Evolutionary conservation across 306 rosid genomes (phyloP).

Genomic region (Cucumis hystrix): DNA sequence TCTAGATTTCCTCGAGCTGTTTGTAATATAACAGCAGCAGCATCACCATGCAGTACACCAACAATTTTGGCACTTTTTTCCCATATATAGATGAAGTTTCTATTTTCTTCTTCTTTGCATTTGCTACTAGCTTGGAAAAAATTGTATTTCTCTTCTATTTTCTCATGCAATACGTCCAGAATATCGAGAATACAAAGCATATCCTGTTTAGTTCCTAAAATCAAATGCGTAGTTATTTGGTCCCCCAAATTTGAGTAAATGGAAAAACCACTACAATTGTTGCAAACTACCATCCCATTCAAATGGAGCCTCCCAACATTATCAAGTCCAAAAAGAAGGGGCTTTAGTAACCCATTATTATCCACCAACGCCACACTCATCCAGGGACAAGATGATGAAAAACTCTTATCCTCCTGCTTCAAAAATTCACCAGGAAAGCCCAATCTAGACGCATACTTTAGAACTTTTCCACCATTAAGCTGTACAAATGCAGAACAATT

Average conservation of each 20-base stretch:
- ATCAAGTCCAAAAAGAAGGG: slow-evolving; percentile 63
- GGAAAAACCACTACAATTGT: slow-evolving; percentile 76
- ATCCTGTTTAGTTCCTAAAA: slow-evolving; percentile 75
- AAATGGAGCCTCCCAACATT: slow-evolving; percentile 68
- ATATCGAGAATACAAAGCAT: slow-evolving; percentile 66
- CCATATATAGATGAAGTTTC: slow-evolving; percentile 62
- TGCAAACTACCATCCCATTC: slow-evolving; percentile 52
- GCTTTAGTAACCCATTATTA: slow-evolving; percentile 35
- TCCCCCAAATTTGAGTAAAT: slow-evolving; percentile 81
- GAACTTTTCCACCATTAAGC: slow-evolving; percentile 52
- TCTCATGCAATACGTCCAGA: slow-evolving; percentile 43
- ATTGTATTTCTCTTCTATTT: slow-evolving; percentile 37
- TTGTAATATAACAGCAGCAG: slow-evolving; percentile 68
- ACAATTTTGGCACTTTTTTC: slow-evolving; percentile 86
- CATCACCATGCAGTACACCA: slow-evolving; percentile 84
- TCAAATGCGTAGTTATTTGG: slow-evolving; percentile 56
- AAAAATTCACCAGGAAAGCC: slow-evolving; percentile 33
- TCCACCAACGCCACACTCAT: slow-evolving; percentile 52
- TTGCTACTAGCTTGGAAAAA: slow-evolving; percentile 30
- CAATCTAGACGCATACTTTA: slow-evolving; percentile 35
- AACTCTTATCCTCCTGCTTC: slow-evolving; percentile 41
- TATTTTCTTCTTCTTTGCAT: slow-evolving; percentile 38
- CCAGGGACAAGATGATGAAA: slow-evolving; percentile 68
- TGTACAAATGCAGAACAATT: slow-evolving; percentile 58
- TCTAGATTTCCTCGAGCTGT: slow-evolving; percentile 84